Conservation (phyloP, 1,139 yeast species). For the Protomyces arabidopsidicola region DNA sequence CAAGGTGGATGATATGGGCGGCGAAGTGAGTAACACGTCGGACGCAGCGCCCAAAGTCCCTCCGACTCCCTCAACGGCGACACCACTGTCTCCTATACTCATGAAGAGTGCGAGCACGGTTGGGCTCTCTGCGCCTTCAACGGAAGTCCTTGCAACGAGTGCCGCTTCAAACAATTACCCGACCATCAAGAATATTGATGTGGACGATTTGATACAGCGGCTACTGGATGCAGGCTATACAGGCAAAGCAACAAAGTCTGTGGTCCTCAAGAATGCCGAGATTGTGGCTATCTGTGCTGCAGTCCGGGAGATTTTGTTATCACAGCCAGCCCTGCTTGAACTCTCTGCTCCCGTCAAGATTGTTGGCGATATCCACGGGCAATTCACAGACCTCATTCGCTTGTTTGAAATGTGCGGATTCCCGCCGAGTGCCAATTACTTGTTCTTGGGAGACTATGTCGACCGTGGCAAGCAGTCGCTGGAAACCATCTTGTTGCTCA, state of each 20-base stretch:
- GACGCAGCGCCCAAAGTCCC: conserved; percentile 17
- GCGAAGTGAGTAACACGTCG: conserved; percentile 24
- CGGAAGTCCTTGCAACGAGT: conserved; percentile 1
- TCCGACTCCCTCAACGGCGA: conserved; percentile 27
- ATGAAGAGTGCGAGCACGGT: conserved; percentile 26
- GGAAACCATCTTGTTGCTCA: conserved; percentile 76
- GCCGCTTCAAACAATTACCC: conserved; percentile 19
- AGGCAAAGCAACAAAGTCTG: conserved; percentile 83
- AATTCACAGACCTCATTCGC: conserved; percentile 83
- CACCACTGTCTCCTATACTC: conserved; percentile 30
- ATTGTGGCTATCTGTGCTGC: conserved; percentile 78
- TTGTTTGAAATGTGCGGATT: conserved; percentile 94
- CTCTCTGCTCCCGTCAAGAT: conserved; percentile 93
- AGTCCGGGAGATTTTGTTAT: conserved; percentile 79
- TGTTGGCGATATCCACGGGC: conserved; percentile 98
- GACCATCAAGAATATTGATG: conserved; percentile 40
- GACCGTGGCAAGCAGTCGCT: conserved; percentile 93
- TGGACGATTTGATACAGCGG: conserved; percentile 85
- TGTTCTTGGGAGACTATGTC: conserved; percentile 91
- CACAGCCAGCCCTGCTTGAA: conserved; percentile 85
- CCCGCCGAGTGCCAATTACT: conserved; percentile 91
- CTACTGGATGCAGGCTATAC: conserved; percentile 91
- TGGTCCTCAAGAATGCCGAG: conserved; percentile 81
- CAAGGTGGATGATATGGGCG: conserved; percentile 6
- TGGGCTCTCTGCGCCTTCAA: conserved; percentile 23